Base-by-base conservation (phyloP, 805 yeast genomes). In the Metschnikowia chrysomelidarum region DNA sequence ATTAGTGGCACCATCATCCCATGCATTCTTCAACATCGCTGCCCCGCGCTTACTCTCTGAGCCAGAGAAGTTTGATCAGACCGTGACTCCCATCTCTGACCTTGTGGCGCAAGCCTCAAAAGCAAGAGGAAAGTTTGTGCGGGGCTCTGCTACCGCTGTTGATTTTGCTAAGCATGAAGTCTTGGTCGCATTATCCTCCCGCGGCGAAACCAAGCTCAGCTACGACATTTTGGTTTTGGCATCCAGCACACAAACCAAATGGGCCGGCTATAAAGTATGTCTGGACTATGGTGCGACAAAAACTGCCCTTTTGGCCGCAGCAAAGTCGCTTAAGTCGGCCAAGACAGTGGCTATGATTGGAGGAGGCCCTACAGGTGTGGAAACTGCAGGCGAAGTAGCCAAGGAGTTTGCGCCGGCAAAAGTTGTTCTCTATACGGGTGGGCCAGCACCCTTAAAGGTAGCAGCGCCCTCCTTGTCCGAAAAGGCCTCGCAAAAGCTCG, bases 321-420 rank as follows among this genome's bases (percentile, higher is more conserved):
- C 40, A 19, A 15, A 30, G 7, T 17, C 41, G 21, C 31, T 59
- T 16, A 42, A 43, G 31, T 5, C 35, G 4, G 57, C 67, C 10
- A 44, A 51, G 19, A 34, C 44, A 9, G 53, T 64, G 15, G 69
- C 66, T 2, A 41, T 65, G 5, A 26, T 65, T 13, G 71, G 68
- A 4, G 68, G 60, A 16, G 67, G 67, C 16, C 36, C 57, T 10
- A 56, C 66, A 13, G 67, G 67, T 4, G 64, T 62, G 10, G 70
- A 65, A 39, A 30, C 48, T n/a, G 58, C 65, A 8, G 67, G 63
- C 11, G 71, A 64, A 33, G 44, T 64, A 22, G 67, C 56, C 2
- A 34, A 18, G 14, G 27, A 19, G 6, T 51, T 28, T 27, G 34
- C 32, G 6, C 25, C 38, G 5, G 46, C 50, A 22, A 22, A 48